A percentile compares a stretch with the other conserved stretches of the same genome.
Evolutionary conservation across 2,329 filamentous ascomycete species (phyloP).

Genomic region (Onygenales sp.): DNA sequence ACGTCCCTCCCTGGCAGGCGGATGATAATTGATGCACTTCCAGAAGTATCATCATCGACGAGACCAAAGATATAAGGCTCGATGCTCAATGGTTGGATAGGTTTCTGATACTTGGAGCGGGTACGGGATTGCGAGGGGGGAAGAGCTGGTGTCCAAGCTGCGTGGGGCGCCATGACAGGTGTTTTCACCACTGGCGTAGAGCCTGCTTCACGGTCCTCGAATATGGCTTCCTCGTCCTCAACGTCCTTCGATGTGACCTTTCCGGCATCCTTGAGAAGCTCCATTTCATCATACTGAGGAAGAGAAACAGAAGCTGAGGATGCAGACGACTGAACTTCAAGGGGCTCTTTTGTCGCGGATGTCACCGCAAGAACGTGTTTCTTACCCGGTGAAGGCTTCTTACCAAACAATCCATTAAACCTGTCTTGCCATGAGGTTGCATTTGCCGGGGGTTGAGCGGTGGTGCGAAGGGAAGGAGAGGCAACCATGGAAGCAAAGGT

Average conservation of each 20-base stretch:
- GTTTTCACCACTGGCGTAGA: slow-evolving; percentile 63
- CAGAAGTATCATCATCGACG: slow-evolving; percentile 28
- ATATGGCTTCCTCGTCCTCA: slow-evolving; percentile 70
- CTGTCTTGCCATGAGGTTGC: slow-evolving; percentile 64
- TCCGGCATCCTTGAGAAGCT: slow-evolving; percentile 31
- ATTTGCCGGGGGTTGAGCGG: slow-evolving; percentile 34
- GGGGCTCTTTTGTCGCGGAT: slow-evolving; percentile 56
- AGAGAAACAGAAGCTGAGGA: slow-evolving; percentile 62
- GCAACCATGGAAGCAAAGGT: slow-evolving; percentile 36
- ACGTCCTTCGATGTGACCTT: slow-evolving; percentile 55
- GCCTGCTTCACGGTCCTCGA: slow-evolving; percentile 71
- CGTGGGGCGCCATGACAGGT: slow-evolving; percentile 53
- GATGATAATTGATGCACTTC: slow-evolving; percentile 32
- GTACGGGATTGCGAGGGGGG: slow-evolving; percentile 24
- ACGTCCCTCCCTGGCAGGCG: slow-evolving; percentile 39
- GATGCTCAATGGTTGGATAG: slow-evolving; percentile 42
- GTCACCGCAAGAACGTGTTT: slow-evolving; percentile 52
- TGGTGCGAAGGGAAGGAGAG: slow-evolving; percentile 27
- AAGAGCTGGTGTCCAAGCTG: slow-evolving; percentile 52
- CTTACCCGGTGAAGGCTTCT: slow-evolving; percentile 41
- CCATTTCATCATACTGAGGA: slow-evolving; percentile 36
- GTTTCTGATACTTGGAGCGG: slow-evolving; percentile 42
- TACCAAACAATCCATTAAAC: slow-evolving; percentile 71
- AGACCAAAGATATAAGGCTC: slow-evolving; percentile 35
- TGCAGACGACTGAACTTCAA: slow-evolving; percentile 47